Evolutionary conservation across 768 basidiomycete genomes (phyloP), one percentile per base, ranked within the genome.

Genomic region (Tricholoma hemisulphureum): DNA sequence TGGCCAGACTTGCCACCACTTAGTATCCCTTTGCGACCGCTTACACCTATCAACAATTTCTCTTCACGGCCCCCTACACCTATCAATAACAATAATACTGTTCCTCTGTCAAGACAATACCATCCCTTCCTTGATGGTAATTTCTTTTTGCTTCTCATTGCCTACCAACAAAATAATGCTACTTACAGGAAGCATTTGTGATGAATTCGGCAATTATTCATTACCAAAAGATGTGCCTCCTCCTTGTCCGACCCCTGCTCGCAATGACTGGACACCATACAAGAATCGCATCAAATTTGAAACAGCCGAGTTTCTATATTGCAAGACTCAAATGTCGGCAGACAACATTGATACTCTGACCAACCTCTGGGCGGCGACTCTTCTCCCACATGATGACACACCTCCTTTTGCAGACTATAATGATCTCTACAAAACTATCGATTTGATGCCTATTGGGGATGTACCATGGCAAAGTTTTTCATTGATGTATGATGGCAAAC

Each of bases 401-500:
- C 67, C 74, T 5, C 75, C 75, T 0, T 79, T 75, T 53, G 24
- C 52, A 1, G 64, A 69, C 32, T 58, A 71, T 53, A 28, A 60
- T 5, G 69, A 78, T 18, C 23, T 78, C 3, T 70, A 74, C 29
- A 26, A 31, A 0, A 67, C 64, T 0, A 79, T 81, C 18, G 74
- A 80, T 48, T 51, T 54, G 0, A 77, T 71, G 13, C 51, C 49
- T 6, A 50, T 69, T 18, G 75, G 76, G 5, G 71, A 73, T 28
- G 67, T 67, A 6, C 69, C 75, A 0, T 81, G 79, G 77, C 18
- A 68, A 3, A 63, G 60, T 2, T 73, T 80, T 53, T 48, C 62
- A 2, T 45, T 74, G 13, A 48, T 55, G 5, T 77, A 75, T 32
- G 50, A 53, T 65, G 28, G 69, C 20, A 18, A 67, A 56, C n/a